Evolutionary conservation across 345 rosid genomes (phyloP), one percentile per base, ranked within the genome.

Genomic region (Syzygium jambos): DNA sequence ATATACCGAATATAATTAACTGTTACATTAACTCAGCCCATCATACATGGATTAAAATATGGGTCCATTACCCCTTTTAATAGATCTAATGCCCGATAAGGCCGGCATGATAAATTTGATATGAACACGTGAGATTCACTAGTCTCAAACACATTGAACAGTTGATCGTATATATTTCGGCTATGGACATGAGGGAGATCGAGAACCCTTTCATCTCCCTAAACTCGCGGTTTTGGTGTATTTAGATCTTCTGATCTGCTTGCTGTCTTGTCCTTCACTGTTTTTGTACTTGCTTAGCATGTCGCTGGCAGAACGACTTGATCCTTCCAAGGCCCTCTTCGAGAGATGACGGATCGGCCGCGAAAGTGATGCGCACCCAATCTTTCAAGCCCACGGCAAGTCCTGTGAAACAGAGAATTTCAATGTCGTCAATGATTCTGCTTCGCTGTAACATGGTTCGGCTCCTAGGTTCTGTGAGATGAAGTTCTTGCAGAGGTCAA

Each of bases 361-460:
- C 99, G 57, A 96, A 97, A 11, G 98, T 97, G 82, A 97, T 87
- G 21, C 99, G 95, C 15, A 96, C 85, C 98, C 99, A 96, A 87
- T 96, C 89, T 85, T 93, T 94, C 29, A 95, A 89, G 87, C 99
- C 99, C 84, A 97, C 98, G 0, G 98, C 95, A 27, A 96, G 92
- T 87, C 99, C 99, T 97, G 92, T 43, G 43, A 29, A 34, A 34
- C 43, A 52, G 38, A 84, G 34, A 51, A 84, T 84, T 52, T 4
- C 21, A 14, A 52, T 73, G 49, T 19, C 25, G 46, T 73, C 80
- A 73, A 73, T 73, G 80, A 73, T 68, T 68, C 46, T 68, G 43
- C 43, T 34, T 34, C 78, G 10, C 43, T 68, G 1, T 34, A 34
- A 68, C 1, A 73, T 49, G 16, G 46, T 73, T 19, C 23, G 22